Percentiles rank a stretch among this genome's conserved stretches.
phyloP scores from a whole-genome alignment of 495 filamentous ascomycete species.

The Acidomyces sp. region DNA sequence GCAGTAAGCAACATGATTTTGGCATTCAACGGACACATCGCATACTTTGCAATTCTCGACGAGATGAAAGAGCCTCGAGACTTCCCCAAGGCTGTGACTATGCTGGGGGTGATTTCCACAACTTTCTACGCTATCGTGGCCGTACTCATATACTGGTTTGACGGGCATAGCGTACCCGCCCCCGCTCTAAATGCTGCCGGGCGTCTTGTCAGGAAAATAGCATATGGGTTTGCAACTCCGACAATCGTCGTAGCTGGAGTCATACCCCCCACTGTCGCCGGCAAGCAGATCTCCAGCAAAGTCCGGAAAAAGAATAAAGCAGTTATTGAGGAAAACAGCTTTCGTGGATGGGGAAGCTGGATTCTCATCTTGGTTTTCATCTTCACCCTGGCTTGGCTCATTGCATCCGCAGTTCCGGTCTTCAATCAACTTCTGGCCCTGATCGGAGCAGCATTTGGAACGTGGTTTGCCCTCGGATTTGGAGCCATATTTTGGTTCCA shows the following conservation, averaged over 20 bases:
- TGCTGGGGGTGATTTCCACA: constrained; percentile 13
- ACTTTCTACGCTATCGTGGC: constrained; percentile 53
- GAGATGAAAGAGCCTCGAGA: constrained; percentile 20
- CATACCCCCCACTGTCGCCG: constrained; percentile 56
- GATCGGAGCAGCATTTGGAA: constrained; percentile 20
- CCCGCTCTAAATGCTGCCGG: constrained; percentile 58
- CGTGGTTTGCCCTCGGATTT: constrained; percentile 16
- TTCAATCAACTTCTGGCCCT: constrained; percentile 26
- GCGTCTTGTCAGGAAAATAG: constrained; percentile 49
- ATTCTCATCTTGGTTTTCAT: constrained; percentile 16
- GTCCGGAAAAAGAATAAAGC: constrained; percentile 13
- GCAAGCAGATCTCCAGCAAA: constrained; percentile 24
- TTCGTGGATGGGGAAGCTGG: constrained; percentile 22
- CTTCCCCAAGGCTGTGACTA: constrained; percentile 21
- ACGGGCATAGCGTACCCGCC: constrained; percentile 51
- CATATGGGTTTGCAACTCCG: constrained; percentile 68
- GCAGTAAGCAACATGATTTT: constrained; percentile 15
- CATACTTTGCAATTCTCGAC: constrained; percentile 20
- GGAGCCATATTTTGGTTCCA: constrained; percentile 6
- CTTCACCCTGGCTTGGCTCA: constrained; percentile 23
- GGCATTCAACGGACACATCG: constrained; percentile 21
- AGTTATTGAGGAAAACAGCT: constrained; percentile 17
- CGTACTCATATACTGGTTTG: constrained; percentile 59
- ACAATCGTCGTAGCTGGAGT: constrained; percentile 59
- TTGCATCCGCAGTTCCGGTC: constrained; percentile 25